These are phyloP conservation scores for Pulveroboletus sp. DNA, from an alignment of 768 basidiomycete species.

Conservation along the genomic window DNA sequence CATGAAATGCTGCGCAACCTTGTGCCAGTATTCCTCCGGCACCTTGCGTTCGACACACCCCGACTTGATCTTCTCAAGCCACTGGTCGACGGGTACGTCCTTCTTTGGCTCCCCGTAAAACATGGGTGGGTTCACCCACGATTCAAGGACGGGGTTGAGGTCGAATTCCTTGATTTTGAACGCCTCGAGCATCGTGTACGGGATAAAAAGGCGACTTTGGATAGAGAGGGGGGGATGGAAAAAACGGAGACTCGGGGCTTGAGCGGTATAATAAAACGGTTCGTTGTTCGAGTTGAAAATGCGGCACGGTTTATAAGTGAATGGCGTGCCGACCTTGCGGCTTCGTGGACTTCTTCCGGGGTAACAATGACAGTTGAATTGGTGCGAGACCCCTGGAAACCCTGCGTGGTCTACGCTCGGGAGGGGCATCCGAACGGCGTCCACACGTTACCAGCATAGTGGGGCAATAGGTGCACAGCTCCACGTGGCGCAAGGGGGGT, in stretches of 20 bases:
- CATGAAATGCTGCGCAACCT: constrained; percentile 75
- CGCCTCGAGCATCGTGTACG: constrained; percentile 60
- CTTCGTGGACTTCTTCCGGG: constrained; percentile 20
- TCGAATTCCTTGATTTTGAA: constrained; percentile 81
- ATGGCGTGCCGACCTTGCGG: constrained; percentile 30
- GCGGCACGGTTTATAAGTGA: constrained; percentile 24
- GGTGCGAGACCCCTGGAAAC: constrained; percentile 17
- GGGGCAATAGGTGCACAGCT: constrained; percentile 12
- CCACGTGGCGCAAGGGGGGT: constrained; percentile 16
- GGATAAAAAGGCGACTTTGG: too few species aligned
- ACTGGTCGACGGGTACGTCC: constrained; percentile 67
- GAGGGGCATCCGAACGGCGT: constrained; percentile 2
- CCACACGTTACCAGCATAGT: constrained; percentile 13
- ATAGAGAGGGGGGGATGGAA: not conserved
- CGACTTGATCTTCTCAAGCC: constrained; percentile 67
- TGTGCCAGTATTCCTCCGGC: constrained; percentile 81
- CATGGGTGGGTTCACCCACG: constrained; percentile 65
- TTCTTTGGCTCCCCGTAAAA: constrained; percentile 70
- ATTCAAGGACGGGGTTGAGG: constrained; percentile 61
- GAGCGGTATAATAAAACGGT: constrained; percentile 13
- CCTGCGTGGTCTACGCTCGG: constrained; percentile 8
- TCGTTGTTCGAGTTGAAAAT: constrained; percentile 11
- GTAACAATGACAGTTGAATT: constrained; percentile 20
- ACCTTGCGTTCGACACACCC: constrained; percentile 71
- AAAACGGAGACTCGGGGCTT: not conserved